These are phyloP conservation scores for Saccharomycopsis phalli DNA, from an alignment of 1,139 yeast species.

Conservation along the genomic window DNA sequence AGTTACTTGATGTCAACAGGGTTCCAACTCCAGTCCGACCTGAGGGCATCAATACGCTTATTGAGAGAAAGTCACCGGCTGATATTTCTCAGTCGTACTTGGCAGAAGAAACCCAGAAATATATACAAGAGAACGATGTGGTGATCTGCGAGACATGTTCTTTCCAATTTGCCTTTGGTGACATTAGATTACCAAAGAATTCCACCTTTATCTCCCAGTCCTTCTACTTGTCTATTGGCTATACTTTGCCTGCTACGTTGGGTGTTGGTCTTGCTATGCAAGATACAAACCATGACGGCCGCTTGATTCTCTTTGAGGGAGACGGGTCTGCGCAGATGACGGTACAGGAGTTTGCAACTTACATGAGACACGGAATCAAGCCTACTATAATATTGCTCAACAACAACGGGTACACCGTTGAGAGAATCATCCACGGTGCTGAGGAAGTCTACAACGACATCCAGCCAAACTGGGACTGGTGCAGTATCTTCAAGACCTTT, in stretches of 20 bases:
- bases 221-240: constrained; percentile 79
- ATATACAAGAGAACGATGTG: constrained; percentile 52
- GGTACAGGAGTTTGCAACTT: constrained; percentile 67
- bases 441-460: constrained; percentile 72
- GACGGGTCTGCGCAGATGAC: constrained; percentile 95
- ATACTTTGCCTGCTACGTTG: constrained; percentile 74
- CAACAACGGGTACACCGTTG: constrained; percentile 82
- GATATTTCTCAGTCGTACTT: constrained; percentile 24
- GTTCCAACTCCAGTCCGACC: constrained; percentile 24
- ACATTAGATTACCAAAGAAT: constrained; percentile 46
- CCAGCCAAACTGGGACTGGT: constrained; percentile 74
- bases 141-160: constrained; percentile 74
- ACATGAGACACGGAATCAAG: constrained; percentile 47
- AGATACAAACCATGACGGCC: constrained; percentile 42
- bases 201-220: constrained; percentile 50
- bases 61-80: constrained; percentile 22
- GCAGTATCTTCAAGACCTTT: constrained; percentile 50
- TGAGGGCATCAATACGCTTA: constrained; percentile 14
- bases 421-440: constrained; percentile 74
- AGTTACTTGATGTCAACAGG: constrained; percentile 28
- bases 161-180: constrained; percentile 62
- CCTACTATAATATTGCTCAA: constrained; percentile 66
- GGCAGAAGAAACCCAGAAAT: constrained; percentile 25
- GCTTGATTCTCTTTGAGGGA: constrained; percentile 69
- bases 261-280: constrained; percentile 67